Conservation (phyloP, 1,284 basidiomycete species). For the Microbotryum violaceum region DNA sequence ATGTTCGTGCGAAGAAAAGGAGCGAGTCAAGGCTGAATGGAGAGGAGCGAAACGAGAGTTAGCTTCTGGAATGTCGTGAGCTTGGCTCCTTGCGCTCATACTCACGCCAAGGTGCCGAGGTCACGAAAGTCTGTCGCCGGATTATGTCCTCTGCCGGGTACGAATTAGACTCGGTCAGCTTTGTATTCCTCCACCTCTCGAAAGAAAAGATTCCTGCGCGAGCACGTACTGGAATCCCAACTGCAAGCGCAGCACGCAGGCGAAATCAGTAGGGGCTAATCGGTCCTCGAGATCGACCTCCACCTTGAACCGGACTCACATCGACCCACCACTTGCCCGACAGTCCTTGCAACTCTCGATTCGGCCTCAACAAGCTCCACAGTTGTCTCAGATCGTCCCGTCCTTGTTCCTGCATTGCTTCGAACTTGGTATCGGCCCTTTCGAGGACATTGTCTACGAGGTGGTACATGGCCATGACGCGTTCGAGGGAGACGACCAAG, state of each 20-base stretch:
- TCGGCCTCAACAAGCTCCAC: conserved; percentile 18
- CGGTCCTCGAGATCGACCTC: too few relatives aligned
- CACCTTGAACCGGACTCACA: not conserved
- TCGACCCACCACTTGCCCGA: conserved; percentile 29
- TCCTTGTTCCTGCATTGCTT: not conserved
- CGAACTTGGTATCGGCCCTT: not conserved
- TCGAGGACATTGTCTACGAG: conserved; percentile 11
- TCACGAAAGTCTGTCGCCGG: conserved; percentile 25
- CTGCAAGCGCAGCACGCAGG: not conserved
- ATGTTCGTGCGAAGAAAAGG: conserved; percentile 15
- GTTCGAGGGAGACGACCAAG: conserved; percentile 7
- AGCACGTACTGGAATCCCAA: conserved; percentile 27
- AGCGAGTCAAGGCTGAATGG: conserved; percentile 14
- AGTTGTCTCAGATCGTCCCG: conserved; percentile 13
- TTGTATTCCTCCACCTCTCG: not conserved
- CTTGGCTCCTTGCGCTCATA: not conserved
- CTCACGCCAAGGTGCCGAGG: conserved; percentile 23
- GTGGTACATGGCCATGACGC: conserved; percentile 13
- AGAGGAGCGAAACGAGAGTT: not conserved
- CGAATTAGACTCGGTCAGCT: not conserved
- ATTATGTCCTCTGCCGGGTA: conserved; percentile 13
- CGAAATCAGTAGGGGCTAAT: too few relatives aligned
- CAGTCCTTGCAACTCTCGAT: not conserved
- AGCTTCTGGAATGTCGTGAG: not conserved
- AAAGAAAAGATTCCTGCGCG: not conserved